These are phyloP conservation scores for Bjerkandera adusta DNA, from an alignment of 1,284 basidiomycete species.

Conservation along the genomic window DNA sequence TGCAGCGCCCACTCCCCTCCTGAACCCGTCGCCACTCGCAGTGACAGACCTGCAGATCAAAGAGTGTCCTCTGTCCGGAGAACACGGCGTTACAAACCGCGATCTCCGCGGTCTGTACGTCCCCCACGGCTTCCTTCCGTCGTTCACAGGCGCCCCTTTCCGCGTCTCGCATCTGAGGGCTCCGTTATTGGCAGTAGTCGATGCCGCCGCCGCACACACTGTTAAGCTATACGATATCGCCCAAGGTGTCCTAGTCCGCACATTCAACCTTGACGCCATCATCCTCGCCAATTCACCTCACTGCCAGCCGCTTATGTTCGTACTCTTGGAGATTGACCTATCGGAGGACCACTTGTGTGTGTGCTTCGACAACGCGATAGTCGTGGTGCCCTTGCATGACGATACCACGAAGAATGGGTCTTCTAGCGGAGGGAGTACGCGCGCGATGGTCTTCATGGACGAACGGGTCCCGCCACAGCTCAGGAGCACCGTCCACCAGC, in stretches of 20 bases:
- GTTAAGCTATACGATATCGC: constrained; percentile 20
- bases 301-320: neutral
- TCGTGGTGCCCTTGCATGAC: constrained; percentile 15
- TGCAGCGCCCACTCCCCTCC: constrained; percentile 15
- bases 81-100: neutral
- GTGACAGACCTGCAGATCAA: constrained; percentile 16
- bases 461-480: neutral
- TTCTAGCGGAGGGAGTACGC: constrained; percentile 10
- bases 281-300: constrained; percentile 2
- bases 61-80: neutral
- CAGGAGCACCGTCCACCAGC: neutral
- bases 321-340: constrained; percentile 22
- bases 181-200: constrained; percentile 19
- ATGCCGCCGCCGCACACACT: constrained; percentile 12
- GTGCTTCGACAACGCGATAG: constrained; percentile 18
- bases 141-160: constrained; percentile 9
- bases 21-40: constrained; percentile 16
- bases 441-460: constrained; percentile 10
- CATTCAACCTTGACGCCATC: constrained; percentile 12
- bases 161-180: constrained; percentile 18
- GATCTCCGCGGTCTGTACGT: constrained; percentile 20
- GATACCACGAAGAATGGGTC: constrained; percentile 14
- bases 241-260: constrained; percentile 15
- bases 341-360: constrained; percentile 18
- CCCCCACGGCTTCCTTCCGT: constrained; percentile 21